A percentile compares a stretch with the other conserved stretches of the same genome.
Conservation (phyloP, 345 rosid genomes). For the Populus davidiana region DNA sequence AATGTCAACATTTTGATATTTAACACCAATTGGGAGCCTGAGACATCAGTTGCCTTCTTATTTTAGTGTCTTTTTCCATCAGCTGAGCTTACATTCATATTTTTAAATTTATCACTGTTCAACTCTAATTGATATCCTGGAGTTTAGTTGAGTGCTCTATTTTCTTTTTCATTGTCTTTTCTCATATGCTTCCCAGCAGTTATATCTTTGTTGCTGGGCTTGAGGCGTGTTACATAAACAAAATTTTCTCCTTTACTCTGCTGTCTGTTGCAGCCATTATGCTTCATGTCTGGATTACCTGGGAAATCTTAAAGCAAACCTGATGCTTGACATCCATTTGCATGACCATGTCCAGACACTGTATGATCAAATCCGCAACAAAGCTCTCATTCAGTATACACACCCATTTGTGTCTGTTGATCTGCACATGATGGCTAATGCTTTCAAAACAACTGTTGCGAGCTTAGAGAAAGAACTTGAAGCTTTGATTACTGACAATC, state of each 20-base stretch:
- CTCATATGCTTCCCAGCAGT: not conserved
- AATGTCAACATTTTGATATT: not conserved
- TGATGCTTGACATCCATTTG: constrained; percentile 88
- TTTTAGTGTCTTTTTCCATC: not conserved
- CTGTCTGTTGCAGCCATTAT: constrained; percentile 63
- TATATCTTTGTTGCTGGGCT: not conserved
- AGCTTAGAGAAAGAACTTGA: constrained; percentile 89
- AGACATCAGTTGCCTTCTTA: not conserved
- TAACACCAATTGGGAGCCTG: not conserved
- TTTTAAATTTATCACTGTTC: not conserved
- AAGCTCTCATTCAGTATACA: constrained; percentile 97
- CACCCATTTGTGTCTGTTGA: constrained; percentile 97
- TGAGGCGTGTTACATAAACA: not conserved
- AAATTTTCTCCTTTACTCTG: not conserved
- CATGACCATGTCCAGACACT: constrained; percentile 83
- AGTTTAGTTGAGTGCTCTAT: not conserved
- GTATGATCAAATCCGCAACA: constrained; percentile 88
- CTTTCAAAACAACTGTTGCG: constrained; percentile 81
- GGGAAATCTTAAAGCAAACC: constrained; percentile 76
- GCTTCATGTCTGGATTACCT: constrained; percentile 92
- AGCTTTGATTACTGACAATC: constrained; percentile 85
- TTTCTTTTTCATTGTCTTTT: not conserved
- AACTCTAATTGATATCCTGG: not conserved
- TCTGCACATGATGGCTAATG: constrained; percentile 92
- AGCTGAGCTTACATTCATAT: not conserved